Evolutionary conservation across 2,329 filamentous ascomycete genomes (phyloP).

Genomic region (Colletotrichum gigasporum): DNA sequence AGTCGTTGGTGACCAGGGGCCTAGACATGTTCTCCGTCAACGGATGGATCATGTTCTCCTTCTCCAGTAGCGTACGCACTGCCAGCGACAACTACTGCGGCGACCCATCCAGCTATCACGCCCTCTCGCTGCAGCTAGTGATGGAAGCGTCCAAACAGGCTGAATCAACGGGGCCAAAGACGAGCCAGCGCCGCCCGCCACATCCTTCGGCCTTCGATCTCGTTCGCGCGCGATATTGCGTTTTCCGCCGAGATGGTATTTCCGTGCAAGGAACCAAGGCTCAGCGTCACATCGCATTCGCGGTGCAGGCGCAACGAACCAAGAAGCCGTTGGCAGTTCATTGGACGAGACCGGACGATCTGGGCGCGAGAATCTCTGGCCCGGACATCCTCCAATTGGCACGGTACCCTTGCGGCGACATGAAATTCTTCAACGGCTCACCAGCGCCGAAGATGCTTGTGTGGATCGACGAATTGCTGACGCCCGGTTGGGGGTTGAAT

Average conservation of each 20-base stretch:
- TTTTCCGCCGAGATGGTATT: constrained; percentile 1
- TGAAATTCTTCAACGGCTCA: constrained; percentile 31
- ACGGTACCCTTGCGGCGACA: constrained; percentile 17
- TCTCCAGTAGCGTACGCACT: not conserved
- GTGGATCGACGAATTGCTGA: constrained; percentile 28
- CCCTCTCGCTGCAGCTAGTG: constrained; percentile 23
- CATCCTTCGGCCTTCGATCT: not conserved
- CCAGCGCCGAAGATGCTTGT: constrained; percentile 23
- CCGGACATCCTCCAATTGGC: not conserved
- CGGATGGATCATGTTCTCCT: not conserved
- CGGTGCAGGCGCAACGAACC: not conserved
- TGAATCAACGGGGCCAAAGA: constrained; percentile 8
- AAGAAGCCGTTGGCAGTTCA: not conserved
- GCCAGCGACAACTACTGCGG: constrained; percentile 4
- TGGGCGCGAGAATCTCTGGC: not conserved
- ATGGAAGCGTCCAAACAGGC: constrained; percentile 5
- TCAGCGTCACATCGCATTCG: not conserved
- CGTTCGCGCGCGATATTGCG: not conserved
- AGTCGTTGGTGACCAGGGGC: constrained; percentile 13
- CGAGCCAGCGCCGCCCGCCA: not conserved
- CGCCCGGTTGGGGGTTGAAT: constrained; percentile 8
- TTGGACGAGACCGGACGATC: constrained; percentile 14
- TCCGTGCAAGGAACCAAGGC: not conserved
- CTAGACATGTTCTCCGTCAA: constrained; percentile 1
- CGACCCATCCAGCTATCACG: not conserved